These are phyloP conservation scores for Calonectria hongkongensis DNA, from an alignment of 2,329 filamentous ascomycete genomes.

Conservation along the genomic window DNA sequence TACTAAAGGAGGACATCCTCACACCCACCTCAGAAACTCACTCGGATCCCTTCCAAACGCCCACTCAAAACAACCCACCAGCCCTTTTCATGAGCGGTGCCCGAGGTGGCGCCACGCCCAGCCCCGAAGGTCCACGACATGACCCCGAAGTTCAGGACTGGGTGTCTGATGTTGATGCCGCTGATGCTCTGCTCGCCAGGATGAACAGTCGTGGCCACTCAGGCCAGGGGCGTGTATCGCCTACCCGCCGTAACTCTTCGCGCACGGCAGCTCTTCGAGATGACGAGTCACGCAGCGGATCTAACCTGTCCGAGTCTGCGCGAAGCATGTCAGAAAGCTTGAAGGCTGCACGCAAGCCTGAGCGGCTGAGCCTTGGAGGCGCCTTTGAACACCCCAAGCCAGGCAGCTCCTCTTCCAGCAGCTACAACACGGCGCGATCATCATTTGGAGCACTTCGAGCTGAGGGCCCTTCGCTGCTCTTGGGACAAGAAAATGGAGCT, in stretches of 20 bases:
- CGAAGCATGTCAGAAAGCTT: constrained; percentile 66
- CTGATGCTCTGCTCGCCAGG: constrained; percentile 70
- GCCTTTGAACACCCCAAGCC: constrained; percentile 58
- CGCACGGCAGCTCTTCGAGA: constrained; percentile 61
- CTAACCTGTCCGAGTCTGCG: constrained; percentile 74
- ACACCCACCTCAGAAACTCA: constrained; percentile 62
- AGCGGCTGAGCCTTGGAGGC: constrained; percentile 52
- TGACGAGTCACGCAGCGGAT: constrained; percentile 73
- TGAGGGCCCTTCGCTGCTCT: constrained; percentile 70
- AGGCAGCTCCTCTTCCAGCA: constrained; percentile 65
- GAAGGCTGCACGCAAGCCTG: constrained; percentile 57
- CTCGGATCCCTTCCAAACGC: constrained; percentile 72
- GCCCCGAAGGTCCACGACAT: constrained; percentile 62
- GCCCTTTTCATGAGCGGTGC: constrained; percentile 53
- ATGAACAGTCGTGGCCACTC: constrained; percentile 58
- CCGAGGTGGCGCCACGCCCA: constrained; percentile 62
- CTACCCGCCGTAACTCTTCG: constrained; percentile 61
- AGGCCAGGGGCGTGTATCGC: constrained; percentile 60
- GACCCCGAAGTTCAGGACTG: constrained; percentile 76
- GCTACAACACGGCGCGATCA: constrained; percentile 73
- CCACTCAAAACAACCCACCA: constrained; percentile 55
- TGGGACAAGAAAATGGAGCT: constrained; percentile 55
- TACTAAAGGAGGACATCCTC: constrained; percentile 50
- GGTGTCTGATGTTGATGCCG: constrained; percentile 74
- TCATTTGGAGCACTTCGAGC: constrained; percentile 71